phyloP scores from a whole-genome alignment of 208 protist genomes.

The Eutreptiella sp. region DNA sequence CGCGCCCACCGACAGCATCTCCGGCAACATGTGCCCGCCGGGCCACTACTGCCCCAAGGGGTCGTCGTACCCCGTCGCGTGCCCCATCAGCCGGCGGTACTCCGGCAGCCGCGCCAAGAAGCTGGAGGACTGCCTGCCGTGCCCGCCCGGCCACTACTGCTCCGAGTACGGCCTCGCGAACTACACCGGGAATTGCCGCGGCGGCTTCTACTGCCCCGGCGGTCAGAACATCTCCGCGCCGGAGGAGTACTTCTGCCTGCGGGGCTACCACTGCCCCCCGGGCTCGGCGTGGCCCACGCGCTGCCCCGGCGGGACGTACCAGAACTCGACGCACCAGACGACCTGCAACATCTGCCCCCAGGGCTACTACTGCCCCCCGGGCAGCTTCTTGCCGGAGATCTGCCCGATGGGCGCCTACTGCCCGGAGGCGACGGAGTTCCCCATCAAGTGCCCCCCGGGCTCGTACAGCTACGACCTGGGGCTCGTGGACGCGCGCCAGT shows the following conservation, averaged over 20 bases:
- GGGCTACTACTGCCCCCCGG: constrained; percentile 28
- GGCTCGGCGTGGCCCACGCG: background rate
- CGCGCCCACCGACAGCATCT: constrained; percentile 13
- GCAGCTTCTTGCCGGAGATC: background rate
- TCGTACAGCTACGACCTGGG: no score
- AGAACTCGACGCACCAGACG: background rate
- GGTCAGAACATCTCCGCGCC: constrained; percentile 13
- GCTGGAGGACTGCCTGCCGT: constrained; percentile 6
- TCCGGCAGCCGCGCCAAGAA: background rate
- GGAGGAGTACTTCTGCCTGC: constrained; percentile 32
- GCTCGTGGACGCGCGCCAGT: no score
- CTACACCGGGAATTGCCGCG: constrained; percentile 25
- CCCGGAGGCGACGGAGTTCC: constrained; percentile 12
- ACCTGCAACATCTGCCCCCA: constrained; percentile 23
- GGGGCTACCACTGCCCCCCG: constrained; percentile 33
- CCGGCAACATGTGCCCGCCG: constrained; percentile 14
- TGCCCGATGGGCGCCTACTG: constrained; percentile 39
- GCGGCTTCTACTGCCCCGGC: constrained; percentile 41
- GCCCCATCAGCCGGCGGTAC: constrained; percentile 32
- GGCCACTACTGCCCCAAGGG: constrained; percentile 34
- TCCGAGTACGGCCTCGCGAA: background rate
- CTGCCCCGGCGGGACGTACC: no score
- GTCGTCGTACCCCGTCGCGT: constrained; percentile 5
- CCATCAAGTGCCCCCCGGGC: constrained; percentile 14
- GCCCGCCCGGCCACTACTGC: constrained; percentile 31